Conservation (phyloP, 495 filamentous ascomycete species). For the Trichoderma asperelloides region DNA sequence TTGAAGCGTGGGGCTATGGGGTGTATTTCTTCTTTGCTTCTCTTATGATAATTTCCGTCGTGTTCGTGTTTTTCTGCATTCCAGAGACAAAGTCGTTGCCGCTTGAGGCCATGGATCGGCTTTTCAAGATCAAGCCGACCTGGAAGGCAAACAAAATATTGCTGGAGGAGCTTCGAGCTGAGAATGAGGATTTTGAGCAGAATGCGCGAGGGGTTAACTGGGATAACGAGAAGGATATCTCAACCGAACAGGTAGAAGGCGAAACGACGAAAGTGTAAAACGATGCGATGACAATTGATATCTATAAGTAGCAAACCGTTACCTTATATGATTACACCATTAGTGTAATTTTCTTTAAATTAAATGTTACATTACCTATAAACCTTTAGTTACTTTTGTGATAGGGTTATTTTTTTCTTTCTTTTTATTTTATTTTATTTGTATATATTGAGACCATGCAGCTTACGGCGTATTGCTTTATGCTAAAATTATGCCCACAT, state of each 20-base stretch:
- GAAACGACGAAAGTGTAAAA: not conserved
- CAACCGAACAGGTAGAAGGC: constrained; percentile 13
- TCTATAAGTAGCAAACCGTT: too few species aligned
- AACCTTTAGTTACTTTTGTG: too few species aligned
- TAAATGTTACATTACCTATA: too few species aligned
- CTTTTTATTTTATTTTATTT: too few species aligned
- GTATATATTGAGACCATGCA: too few species aligned
- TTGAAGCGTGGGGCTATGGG: constrained; percentile 57
- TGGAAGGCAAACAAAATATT: constrained; percentile 43
- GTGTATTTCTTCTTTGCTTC: constrained; percentile 75
- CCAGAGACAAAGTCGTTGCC: constrained; percentile 45
- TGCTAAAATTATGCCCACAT: too few species aligned
- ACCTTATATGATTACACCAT: too few species aligned
- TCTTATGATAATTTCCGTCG: constrained; percentile 56
- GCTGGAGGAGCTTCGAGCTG: constrained; percentile 37
- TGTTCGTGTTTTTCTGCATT: constrained; percentile 50
- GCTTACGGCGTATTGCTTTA: too few species aligned
- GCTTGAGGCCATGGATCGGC: constrained; percentile 45
- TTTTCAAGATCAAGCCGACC: constrained; percentile 51
- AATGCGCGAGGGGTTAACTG: constrained; percentile 29
- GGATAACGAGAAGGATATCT: constrained; percentile 12
- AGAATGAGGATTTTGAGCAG: constrained; percentile 45
- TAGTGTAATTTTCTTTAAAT: too few species aligned
- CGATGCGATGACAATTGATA: too few species aligned
- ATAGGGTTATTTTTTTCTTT: too few species aligned